Evolutionary conservation across 1,139 yeast species (phyloP), one percentile per base, ranked within the genome.

Genomic region (Zygosaccharomyces sapae): DNA sequence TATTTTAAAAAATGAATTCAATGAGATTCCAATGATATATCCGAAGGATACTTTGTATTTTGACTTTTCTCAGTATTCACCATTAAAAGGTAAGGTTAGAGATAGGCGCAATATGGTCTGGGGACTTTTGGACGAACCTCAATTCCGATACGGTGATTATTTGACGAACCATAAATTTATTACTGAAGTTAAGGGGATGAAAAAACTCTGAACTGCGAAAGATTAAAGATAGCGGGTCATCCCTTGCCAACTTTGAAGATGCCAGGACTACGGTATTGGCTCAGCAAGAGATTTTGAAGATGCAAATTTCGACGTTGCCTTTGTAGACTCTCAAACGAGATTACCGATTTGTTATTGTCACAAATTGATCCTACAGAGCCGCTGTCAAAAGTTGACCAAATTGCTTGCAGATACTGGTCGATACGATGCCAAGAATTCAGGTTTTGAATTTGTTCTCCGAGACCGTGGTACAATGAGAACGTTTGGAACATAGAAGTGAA

Each of bases 1-100:
- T 1, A 79, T 84, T 44, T 68, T 87, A 6, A 74, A 86, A 55
- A 84, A 82, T 54, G 94, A 85, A 45, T 64, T 75, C 10, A 82
- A 78, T 52, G 58, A 68, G 18, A 60, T 83, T 2, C 85, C 86
- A 0, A 67, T 80, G 29, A 63, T 74, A 43, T 58, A 81, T 10
- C 64, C 66, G 5, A 67, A 70, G 45, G 76, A 79, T 55, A 67
- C 70, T 18, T 70, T 80, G 39, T 54, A 70, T 7, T 55, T 62
- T 25, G 86, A 83, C 55, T 69, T 82, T 53, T 71, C 71, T 6
- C 68, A 66, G 41, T 67, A 81, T 39, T 80, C 85, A 19, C 77
- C 79, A 0, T 48, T 79, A 13, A 46, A 35, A n/a, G 45, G 43
- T 16, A 44, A 33, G 16, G n/a, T 25, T 3, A 29, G 44, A 34